A percentile compares a stretch with the other conserved stretches of the same genome.
These are phyloP conservation scores for Hygrophila difformis DNA, from an alignment of 257 asterid genomes.

Conservation along the genomic window DNA sequence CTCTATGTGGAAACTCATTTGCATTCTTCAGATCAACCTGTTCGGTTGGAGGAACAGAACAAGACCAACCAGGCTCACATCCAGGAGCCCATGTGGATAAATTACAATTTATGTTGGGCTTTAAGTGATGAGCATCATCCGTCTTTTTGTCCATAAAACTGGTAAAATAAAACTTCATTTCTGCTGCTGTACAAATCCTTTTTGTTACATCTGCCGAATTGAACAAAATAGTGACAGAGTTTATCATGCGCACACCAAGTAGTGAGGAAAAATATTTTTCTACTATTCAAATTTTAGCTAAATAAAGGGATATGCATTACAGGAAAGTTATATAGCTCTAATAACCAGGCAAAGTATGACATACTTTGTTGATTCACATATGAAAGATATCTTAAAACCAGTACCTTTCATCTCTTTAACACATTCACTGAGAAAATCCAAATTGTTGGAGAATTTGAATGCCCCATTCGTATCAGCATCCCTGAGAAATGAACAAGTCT, in stretches of 20 bases:
- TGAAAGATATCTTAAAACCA: neutral
- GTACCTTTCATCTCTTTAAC: conserved; percentile 61
- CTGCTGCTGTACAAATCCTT: conserved; percentile 94
- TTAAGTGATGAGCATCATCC: conserved; percentile 52
- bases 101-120: conserved; percentile 86
- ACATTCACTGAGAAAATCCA: conserved; percentile 81
- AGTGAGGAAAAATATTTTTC: too few species aligned
- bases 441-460: conserved; percentile 55
- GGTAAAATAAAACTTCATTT: conserved; percentile 81
- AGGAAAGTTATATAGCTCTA: too few species aligned
- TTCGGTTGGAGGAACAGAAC: conserved; percentile 40
- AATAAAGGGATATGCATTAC: too few species aligned
- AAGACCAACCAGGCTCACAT: conserved; percentile 99
- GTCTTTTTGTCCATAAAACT: conserved; percentile 59
- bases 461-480: conserved; percentile 75
- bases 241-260: too few species aligned
- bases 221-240: too few species aligned
- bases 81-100: conserved; percentile 78
- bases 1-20: conserved; percentile 54
- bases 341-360: too few species aligned
- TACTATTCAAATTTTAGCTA: too few species aligned
- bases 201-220: conserved; percentile 67
- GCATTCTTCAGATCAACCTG: conserved; percentile 73
- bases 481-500: conserved; percentile 33
- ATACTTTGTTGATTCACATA: too few species aligned